Base-by-base conservation (phyloP, 352 stramenopile species). In the Pythium aphanidermatum region DNA sequence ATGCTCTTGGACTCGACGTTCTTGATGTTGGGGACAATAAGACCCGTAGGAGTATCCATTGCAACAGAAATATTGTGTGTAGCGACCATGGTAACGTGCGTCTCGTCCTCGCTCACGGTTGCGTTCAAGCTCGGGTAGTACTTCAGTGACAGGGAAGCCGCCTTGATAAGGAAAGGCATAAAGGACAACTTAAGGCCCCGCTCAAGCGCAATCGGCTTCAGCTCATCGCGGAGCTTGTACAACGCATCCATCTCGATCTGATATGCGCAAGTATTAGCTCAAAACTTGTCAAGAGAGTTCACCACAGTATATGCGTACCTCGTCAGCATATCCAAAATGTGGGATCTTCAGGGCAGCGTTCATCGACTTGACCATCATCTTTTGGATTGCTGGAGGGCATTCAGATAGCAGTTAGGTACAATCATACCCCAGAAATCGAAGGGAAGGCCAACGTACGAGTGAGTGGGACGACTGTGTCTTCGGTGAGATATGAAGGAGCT, bases 331-430 rank as follows among this genome's bases (percentile, higher is more conserved):
- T 32, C 88, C 89, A 81, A 99, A 99, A 65, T 99, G 96, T 2
- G 96, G 96, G 48, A 99, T 84, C 57, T 92, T 66, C 24, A 99
- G 73, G 11, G 94, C 90, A 9, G 75, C 83, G 16, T 86, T 98
- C 96, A 99, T 99, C 11, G 76, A 96, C 69, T 98, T 97, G 50
- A 96, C 83, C 96, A 99, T 99, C 59, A 98, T 88, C 51, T 97
- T 96, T 67, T 98, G 88, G 31, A 99, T 95, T 19, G 95, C 96
- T 81, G 54, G 36, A n/a, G n/a, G n/a, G n/a, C n/a, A n/a, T n/a
- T n/a, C n/a, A n/a, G n/a, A n/a, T n/a, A n/a, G n/a, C n/a, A n/a
- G n/a, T n/a, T n/a, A n/a, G n/a, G n/a, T n/a, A n/a, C n/a, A n/a
- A n/a, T n/a, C n/a, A n/a, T n/a, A n/a, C n/a, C n/a, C n/a, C n/a